A percentile compares a stretch with the other conserved stretches of the same genome.
Conservation (phyloP, 176 grass and related monocot genomes). For the Phragmites australis region DNA sequence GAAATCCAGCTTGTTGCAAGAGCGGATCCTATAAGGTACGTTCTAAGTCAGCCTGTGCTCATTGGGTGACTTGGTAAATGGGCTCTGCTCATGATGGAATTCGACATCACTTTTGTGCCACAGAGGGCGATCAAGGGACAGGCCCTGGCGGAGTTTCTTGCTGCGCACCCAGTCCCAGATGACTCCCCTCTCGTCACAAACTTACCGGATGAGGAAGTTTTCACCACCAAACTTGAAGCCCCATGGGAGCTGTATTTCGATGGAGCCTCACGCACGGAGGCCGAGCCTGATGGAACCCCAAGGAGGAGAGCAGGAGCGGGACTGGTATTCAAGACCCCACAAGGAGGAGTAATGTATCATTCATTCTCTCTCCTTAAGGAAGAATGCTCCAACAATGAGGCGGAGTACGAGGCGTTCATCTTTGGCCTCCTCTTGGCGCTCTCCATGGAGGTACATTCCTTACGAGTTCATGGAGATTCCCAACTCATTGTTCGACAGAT, state of each 20-base stretch:
- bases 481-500: too few relatives aligned
- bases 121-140: background rate
- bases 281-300: background rate
- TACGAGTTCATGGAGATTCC: too few relatives aligned
- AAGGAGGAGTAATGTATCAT: too few relatives aligned
- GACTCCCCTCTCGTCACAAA: background rate
- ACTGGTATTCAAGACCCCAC: too few relatives aligned
- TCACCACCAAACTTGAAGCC: background rate
- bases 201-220: background rate
- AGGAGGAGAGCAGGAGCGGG: background rate
- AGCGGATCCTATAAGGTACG: background rate
- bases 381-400: too few relatives aligned
- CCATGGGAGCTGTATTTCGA: background rate
- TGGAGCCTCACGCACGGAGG: background rate
- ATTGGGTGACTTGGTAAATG: background rate
- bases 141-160: background rate
- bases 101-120: background rate
- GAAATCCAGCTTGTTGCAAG: background rate
- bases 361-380: too few relatives aligned
- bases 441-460: too few relatives aligned
- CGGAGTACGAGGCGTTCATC: too few relatives aligned
- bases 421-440: too few relatives aligned
- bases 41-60: background rate
- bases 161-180: background rate
- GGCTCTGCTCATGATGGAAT: constrained; percentile 7